Percentiles rank a stretch among this genome's conserved stretches.
Evolutionary conservation across 2,329 filamentous ascomycete species (phyloP).

Genomic region (Epichloe bromicola): DNA sequence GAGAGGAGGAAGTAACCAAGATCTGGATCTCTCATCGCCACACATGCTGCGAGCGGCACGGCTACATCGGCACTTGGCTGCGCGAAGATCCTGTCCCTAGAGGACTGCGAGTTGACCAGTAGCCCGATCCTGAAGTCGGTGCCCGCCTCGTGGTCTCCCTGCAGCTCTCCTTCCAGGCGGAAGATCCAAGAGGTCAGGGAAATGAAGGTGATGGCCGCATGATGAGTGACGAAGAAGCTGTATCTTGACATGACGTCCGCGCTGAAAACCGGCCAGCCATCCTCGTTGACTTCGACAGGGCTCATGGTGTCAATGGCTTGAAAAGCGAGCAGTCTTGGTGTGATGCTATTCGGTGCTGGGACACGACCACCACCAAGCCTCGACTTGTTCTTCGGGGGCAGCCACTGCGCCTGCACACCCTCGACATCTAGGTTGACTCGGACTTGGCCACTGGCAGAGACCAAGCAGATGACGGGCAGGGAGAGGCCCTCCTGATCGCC

Average conservation of each 20-base stretch:
- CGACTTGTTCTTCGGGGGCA: slow-evolving; percentile 42
- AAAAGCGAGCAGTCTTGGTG: slow-evolving; percentile 43
- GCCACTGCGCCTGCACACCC: slow-evolving; percentile 53
- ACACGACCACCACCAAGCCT: slow-evolving; percentile 27
- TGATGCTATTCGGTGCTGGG: slow-evolving; percentile 19
- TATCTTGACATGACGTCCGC: slow-evolving; percentile 48
- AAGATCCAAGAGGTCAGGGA: slow-evolving; percentile 52
- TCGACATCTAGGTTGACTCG: slow-evolving; percentile 49
- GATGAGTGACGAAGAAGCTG: slow-evolving; percentile 48
- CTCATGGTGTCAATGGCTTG: slow-evolving; percentile 49
- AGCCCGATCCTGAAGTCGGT: slow-evolving; percentile 49
- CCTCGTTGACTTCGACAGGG: slow-evolving; percentile 38
- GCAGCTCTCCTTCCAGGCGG: slow-evolving; percentile 47
- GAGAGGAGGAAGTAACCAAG: slow-evolving; percentile 52
- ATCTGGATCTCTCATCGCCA: slow-evolving; percentile 45
- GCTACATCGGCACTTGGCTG: slow-evolving; percentile 33
- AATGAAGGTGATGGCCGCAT: slow-evolving; percentile 45
- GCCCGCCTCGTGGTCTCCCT: slow-evolving; percentile 41
- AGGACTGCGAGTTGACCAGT: slow-evolving; percentile 44
- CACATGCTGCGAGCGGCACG: slow-evolving; percentile 39
- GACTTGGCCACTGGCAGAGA: slow-evolving; percentile 48
- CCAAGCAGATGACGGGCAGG: slow-evolving; percentile 43
- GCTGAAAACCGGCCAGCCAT: slow-evolving; percentile 51
- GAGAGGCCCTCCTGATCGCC: slow-evolving; percentile 47
- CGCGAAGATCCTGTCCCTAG: slow-evolving; percentile 44